A percentile compares a stretch with the other conserved stretches of the same genome.
These are phyloP conservation scores for Lachnellula hyalina DNA, from an alignment of 2,329 filamentous ascomycete species.

Conservation along the genomic window DNA sequence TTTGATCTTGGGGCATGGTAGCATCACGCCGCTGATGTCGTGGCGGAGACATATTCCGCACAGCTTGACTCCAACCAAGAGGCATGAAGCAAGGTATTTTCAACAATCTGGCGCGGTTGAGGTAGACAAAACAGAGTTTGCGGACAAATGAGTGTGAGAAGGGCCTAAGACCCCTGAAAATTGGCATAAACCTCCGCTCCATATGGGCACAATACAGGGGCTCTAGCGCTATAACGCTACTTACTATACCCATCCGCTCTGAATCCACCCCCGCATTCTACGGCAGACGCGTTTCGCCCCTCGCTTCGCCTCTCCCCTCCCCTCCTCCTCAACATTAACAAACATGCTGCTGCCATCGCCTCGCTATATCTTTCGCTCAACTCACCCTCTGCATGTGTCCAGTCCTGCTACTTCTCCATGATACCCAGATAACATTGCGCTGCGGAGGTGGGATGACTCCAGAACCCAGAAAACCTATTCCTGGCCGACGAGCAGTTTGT, in stretches of 20 bases:
- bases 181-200: background rate
- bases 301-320: too few relatives aligned
- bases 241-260: too few relatives aligned
- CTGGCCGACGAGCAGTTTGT: slow-evolving; percentile 36
- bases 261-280: background rate
- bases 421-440: slow-evolving; percentile 7
- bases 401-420: slow-evolving; percentile 10
- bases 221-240: background rate
- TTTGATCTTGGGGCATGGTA: too few relatives aligned
- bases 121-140: too few relatives aligned
- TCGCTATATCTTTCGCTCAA: slow-evolving; percentile 26
- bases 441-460: slow-evolving; percentile 24
- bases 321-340: background rate
- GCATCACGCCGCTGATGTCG: too few relatives aligned
- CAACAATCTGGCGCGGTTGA: too few relatives aligned
- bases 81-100: too few relatives aligned
- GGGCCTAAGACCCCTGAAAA: background rate
- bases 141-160: background rate
- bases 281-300: background rate
- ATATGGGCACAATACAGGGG: background rate
- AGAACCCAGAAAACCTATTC: slow-evolving; percentile 20
- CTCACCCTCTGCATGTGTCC: slow-evolving; percentile 1
- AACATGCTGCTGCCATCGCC: background rate
- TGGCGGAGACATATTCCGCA: too few relatives aligned
- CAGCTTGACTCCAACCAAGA: too few relatives aligned